Base-by-base conservation (phyloP, 2,329 filamentous ascomycete genomes). In the Diaporthe eres region DNA sequence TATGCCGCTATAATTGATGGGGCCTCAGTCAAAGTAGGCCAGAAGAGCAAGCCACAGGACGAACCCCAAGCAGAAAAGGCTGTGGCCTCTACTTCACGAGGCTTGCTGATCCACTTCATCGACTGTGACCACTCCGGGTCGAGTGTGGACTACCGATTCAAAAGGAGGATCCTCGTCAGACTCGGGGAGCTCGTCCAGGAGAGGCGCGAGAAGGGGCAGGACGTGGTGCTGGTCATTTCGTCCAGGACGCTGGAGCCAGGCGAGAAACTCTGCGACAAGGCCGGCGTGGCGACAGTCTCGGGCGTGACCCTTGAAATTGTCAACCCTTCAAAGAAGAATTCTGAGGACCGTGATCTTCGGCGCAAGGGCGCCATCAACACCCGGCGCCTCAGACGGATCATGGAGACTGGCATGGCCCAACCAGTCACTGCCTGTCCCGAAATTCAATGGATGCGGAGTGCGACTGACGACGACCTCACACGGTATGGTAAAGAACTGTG, bases 31-130 rank as follows among this genome's bases (percentile, higher is more conserved):
- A 68, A 53, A 17, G 3, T 19, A 13, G 19, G 22, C 47, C 44
- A 39, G 44, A 9, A 15, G 19, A 6, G 31, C 63, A 39, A 19
- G 22, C 3, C 28, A 0, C 13, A 68, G 19, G 31, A 19, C 2
- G 47, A 8, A 2, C 1, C 0, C 1, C 1, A 22, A 12, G 28
- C 12, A 10, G 22, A n/a, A 1, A 13, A 4, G 1, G 42, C 7
- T 19, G 17, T 3, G 2, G 9, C 17, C 5, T 13, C 61, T 8
- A 22, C 6, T 19, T n/a, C 22, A 6, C 44, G 63, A 1, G 63
- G 31, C 25, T 19, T 39, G 10, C 34, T 68, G 7, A 13, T 68
- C 22, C 65, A 68, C n/a, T 15, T 68, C 22, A 22, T 68, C 4
- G 65, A 68, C 47, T 68, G 65, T 39, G 65, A 53, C 13, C 31